These are phyloP conservation scores for Sporothrix globosa DNA, from an alignment of 2,329 filamentous ascomycete species.

Conservation along the genomic window DNA sequence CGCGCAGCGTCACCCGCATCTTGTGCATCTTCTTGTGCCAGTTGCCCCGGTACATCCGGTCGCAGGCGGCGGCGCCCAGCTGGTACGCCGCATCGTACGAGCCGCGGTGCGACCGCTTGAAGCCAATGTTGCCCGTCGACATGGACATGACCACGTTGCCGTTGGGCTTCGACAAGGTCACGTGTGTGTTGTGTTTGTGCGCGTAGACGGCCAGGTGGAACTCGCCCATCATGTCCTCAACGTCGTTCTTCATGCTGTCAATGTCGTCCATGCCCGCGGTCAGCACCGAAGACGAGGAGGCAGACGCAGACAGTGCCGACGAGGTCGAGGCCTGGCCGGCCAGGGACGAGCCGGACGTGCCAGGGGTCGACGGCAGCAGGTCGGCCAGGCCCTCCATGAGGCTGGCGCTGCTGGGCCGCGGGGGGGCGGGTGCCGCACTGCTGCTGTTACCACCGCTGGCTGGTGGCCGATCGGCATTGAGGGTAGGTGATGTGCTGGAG, in stretches of 20 bases:
- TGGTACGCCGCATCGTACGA: conserved; percentile 93
- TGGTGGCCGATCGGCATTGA: conserved; percentile 25
- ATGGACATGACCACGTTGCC: conserved; percentile 77
- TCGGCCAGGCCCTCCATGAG: conserved; percentile 36
- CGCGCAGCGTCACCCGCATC: conserved; percentile 79
- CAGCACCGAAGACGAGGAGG: neutral
- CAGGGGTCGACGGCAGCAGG: conserved; percentile 31
- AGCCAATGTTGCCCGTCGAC: conserved; percentile 83
- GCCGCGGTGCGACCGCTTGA: conserved; percentile 77
- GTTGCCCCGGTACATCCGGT: conserved; percentile 79
- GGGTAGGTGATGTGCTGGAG: conserved; percentile 23
- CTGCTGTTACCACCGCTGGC: neutral
- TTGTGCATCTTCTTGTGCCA: conserved; percentile 74
- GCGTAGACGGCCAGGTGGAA: conserved; percentile 87
- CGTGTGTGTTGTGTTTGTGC: conserved; percentile 92
- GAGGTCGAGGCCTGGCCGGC: neutral
- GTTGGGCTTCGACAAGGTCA: conserved; percentile 85
- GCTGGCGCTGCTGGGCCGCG: conserved; percentile 29
- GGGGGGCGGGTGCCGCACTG: neutral
- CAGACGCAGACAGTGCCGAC: no score
- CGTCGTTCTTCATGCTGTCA: conserved; percentile 36
- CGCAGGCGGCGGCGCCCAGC: conserved; percentile 79
- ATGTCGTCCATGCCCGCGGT: conserved; percentile 31
- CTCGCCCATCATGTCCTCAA: conserved; percentile 50
- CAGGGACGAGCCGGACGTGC: neutral